phyloP scores from a whole-genome alignment of 768 basidiomycete species.

The Suillus paluster region DNA sequence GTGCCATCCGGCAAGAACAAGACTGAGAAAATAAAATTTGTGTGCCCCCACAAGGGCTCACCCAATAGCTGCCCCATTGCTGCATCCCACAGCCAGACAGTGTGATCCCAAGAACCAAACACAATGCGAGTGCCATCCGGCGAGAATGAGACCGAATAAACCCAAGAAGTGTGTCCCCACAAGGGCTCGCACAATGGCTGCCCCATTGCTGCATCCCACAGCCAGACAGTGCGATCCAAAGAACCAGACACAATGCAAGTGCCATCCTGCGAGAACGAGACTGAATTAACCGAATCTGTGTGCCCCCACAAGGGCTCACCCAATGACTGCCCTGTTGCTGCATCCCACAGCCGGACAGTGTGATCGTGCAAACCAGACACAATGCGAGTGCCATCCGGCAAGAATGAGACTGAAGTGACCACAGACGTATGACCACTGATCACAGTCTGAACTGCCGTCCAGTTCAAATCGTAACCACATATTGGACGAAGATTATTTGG shows the following conservation, averaged over 20 bases:
- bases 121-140: slow-evolving; percentile 2
- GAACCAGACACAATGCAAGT: slow-evolving; percentile 14
- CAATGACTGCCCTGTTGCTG: slow-evolving; percentile 8
- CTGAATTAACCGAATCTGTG: slow-evolving; percentile 4
- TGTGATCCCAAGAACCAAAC: not conserved
- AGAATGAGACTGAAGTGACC: slow-evolving; percentile 10
- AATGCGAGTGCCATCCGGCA: slow-evolving; percentile 17
- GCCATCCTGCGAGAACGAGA: slow-evolving; percentile 17
- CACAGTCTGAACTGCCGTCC: slow-evolving; percentile 6
- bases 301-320: slow-evolving; percentile 12
- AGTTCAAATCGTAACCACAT: not conserved
- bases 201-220: slow-evolving; percentile 17
- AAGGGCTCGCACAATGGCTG: slow-evolving; percentile 3
- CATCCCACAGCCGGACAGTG: slow-evolving; percentile 25
- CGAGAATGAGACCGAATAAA: slow-evolving; percentile 5
- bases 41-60: not conserved
- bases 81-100: not conserved
- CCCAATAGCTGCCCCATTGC: not conserved
- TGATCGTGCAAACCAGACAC: slow-evolving; percentile 23
- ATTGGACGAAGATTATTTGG: not conserved
- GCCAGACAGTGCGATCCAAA: slow-evolving; percentile 5
- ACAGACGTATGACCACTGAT: slow-evolving; percentile 4
- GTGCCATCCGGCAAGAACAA: not conserved
- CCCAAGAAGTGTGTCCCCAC: slow-evolving; percentile 11
- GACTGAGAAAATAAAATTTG: not conserved